Percentiles rank a stretch among this genome's conserved stretches.
phyloP scores from a whole-genome alignment of 805 yeast species.

The Nakazawaea siamensis region DNA sequence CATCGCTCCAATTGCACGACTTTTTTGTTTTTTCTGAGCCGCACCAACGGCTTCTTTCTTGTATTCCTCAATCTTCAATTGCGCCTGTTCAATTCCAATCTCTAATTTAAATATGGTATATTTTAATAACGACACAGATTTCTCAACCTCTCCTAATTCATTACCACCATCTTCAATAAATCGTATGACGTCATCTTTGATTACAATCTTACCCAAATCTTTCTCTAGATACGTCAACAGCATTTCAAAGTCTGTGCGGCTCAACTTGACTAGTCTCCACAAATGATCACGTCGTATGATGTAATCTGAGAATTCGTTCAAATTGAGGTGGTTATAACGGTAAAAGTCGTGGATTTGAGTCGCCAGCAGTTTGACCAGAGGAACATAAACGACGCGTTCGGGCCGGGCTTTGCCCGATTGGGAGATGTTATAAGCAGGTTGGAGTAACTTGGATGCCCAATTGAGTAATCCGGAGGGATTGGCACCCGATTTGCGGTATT shows the following conservation, averaged over 20 bases:
- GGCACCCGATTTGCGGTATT: neutral
- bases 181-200: constrained; percentile 3
- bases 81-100: neutral
- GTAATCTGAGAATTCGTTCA: constrained; percentile 7
- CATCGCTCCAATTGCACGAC: neutral
- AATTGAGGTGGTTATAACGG: constrained; percentile 1
- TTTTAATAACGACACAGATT: constrained; percentile 1
- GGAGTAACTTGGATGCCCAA: neutral
- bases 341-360: constrained; percentile 2
- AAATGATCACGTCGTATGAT: constrained; percentile 4
- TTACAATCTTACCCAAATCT: constrained; percentile 2
- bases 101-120: neutral
- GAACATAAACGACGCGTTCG: constrained; percentile 1
- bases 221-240: constrained; percentile 4
- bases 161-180: constrained; percentile 1
- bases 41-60: neutral
- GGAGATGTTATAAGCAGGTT: neutral
- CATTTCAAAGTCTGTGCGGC: constrained; percentile 3
- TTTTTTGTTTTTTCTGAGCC: neutral
- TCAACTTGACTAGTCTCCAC: neutral
- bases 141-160: constrained; percentile 2
- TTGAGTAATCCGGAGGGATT: neutral
- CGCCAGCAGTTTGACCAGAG: neutral
- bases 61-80: neutral
- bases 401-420: neutral